Conservation (phyloP, 1,139 yeast species). For the Hyphopichia buzzinii region DNA sequence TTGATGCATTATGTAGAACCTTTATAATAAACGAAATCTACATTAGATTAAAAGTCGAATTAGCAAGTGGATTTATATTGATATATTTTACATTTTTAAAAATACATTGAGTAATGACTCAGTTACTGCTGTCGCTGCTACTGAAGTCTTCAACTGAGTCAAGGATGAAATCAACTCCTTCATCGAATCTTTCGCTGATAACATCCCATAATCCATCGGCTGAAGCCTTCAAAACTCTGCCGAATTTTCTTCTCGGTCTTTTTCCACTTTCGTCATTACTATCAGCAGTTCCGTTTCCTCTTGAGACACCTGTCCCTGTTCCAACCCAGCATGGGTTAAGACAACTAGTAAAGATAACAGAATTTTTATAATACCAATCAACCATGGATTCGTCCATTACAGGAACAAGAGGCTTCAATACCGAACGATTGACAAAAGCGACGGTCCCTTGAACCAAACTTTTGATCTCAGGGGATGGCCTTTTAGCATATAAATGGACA, state of each 20-base stretch:
- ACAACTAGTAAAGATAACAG: slow-evolving; percentile 74
- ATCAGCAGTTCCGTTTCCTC: slow-evolving; percentile 15
- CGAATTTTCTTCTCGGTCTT: slow-evolving; percentile 85
- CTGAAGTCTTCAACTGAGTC: slow-evolving; percentile 65
- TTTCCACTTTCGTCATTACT: slow-evolving; percentile 47
- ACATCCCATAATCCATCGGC: slow-evolving; percentile 75
- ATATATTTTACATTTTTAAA: not conserved
- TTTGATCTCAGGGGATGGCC: slow-evolving; percentile 55
- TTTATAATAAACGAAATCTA: not conserved
- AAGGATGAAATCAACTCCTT: slow-evolving; percentile 76
- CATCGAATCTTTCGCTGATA: slow-evolving; percentile 79
- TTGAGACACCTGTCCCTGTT: slow-evolving; percentile 18
- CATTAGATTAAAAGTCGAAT: too few species aligned
- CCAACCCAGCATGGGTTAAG: slow-evolving; percentile 79
- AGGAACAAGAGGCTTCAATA: slow-evolving; percentile 75
- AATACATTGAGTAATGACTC: not conserved
- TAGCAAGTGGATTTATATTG: too few species aligned
- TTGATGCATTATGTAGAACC: slow-evolving; percentile 10
- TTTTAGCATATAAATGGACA: slow-evolving; percentile 83
- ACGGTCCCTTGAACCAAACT: slow-evolving; percentile 71
- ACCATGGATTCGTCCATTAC: slow-evolving; percentile 84
- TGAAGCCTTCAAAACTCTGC: slow-evolving; percentile 76
- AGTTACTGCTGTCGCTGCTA: slow-evolving; percentile 20
- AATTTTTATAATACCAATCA: slow-evolving; percentile 89
- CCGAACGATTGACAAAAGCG: slow-evolving; percentile 64